Base-by-base conservation (phyloP, 768 basidiomycete species). In the Rhodosporidiobolus sp. region DNA sequence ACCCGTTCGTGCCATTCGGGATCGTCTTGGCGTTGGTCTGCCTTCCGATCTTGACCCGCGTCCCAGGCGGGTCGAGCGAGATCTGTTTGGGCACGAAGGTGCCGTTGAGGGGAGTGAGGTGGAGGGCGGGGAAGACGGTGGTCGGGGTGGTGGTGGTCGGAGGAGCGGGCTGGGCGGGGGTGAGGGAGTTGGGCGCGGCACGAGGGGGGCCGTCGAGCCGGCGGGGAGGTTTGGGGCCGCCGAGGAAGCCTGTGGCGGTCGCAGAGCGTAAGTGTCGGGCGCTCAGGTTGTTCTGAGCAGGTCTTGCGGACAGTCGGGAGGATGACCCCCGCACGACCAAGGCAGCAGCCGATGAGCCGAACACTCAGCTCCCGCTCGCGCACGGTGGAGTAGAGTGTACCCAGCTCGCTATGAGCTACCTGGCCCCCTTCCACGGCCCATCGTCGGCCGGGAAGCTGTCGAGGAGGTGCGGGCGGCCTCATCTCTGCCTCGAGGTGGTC, bases 21-120 rank as follows among this genome's bases (percentile, higher is more conserved):
- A 91, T 88, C 0, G 94, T 96, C 85, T 96, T 96, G 67, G 89
- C 88, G 81, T 94, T 96, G 24, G 94, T 98, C 83, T 97, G 94
- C 67, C 95, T 84, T 26, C 95, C 95, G 80, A 99, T 94, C 74
- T 83, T 83, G 76, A 84, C 79, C 61, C 75, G 68, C n/a, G 46
- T 30, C 67, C 84, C 85, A 69, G 84, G 83, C 43, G 79, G 79
- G 45, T 79, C 80, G 72, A 94, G 87, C n/a, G 89, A 85, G 75
- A 98, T 94, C 81, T 95, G 92, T 83, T 97, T 97, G 69, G 93
- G 92, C 50, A 89, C 85, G 82, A 96, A 96, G 6, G 92, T 91
- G 82, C 95, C 93, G 78, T 97, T 97, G 65, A 96, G 85, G 0
- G 94, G 94, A 80, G 93, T 94, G 49, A 98, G 80, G 77, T 85